A percentile compares a stretch with the other conserved stretches of the same genome.
phyloP scores from a whole-genome alignment of 208 protist species.

The Leptomonas pyrrhocoris region DNA sequence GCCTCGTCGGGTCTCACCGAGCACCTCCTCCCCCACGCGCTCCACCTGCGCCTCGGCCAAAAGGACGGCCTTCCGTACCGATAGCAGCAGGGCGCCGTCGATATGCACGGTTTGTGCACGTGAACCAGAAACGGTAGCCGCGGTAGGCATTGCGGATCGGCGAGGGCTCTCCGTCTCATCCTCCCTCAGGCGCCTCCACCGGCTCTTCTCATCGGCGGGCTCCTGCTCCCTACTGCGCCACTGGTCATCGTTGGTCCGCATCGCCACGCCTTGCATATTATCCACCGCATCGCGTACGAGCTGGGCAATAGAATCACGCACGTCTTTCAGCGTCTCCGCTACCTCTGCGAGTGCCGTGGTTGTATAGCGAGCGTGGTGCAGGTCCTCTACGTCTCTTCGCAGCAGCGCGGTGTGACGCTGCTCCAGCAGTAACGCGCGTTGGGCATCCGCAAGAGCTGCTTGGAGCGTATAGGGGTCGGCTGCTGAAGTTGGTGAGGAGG shows the following conservation, averaged over 20 bases:
- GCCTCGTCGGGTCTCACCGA: background rate
- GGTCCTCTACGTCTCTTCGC: slow-evolving; percentile 8
- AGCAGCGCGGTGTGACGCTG: slow-evolving; percentile 10
- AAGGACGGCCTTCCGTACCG: slow-evolving; percentile 44
- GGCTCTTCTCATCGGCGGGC: background rate
- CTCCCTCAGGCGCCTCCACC: background rate
- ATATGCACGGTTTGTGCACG: background rate
- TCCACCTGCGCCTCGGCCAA: slow-evolving; percentile 64
- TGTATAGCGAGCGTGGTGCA: slow-evolving; percentile 9
- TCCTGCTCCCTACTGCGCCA: background rate
- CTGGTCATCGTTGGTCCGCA: background rate
- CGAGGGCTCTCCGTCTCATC: background rate
- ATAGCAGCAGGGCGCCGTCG: slow-evolving; percentile 35
- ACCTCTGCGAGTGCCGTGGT: slow-evolving; percentile 9
- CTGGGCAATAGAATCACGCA: background rate
- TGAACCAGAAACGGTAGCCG: background rate
- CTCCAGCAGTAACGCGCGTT: slow-evolving; percentile 3
- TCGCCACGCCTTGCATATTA: background rate
- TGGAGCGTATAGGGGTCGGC: background rate
- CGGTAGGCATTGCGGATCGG: background rate
- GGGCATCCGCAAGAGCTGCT: background rate
- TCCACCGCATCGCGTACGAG: slow-evolving; percentile 17
- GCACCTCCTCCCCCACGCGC: slow-evolving; percentile 18
- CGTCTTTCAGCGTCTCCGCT: slow-evolving; percentile 1
- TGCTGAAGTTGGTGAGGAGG: background rate